Evolutionary conservation across 306 rosid genomes (phyloP).

Genomic region (Casuarina glauca): DNA sequence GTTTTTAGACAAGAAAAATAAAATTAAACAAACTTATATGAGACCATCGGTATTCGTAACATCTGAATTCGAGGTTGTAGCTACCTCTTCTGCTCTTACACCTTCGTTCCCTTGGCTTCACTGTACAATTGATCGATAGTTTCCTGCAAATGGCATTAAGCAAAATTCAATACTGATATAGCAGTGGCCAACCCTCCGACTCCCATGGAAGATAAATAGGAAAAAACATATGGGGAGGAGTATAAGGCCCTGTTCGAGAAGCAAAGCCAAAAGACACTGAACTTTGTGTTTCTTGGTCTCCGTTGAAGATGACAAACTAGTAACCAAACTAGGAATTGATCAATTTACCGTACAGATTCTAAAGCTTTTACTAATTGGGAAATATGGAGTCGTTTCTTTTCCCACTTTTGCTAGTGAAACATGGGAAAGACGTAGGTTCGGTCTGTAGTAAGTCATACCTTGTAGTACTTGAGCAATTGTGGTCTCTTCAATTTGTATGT

Average conservation of each 20-base stretch:
- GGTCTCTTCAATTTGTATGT: constrained; percentile 94
- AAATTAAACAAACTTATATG: constrained; percentile 1
- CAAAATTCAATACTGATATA: background rate
- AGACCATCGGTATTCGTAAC: constrained; percentile 12
- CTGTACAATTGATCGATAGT: constrained; percentile 56
- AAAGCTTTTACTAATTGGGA: background rate
- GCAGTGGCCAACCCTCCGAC: background rate
- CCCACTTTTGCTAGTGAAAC: background rate
- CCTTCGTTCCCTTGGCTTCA: constrained; percentile 57
- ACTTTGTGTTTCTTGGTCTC: background rate
- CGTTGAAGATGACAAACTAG: background rate
- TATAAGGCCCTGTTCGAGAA: background rate
- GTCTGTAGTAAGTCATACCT: constrained; percentile 39
- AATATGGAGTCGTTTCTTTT: background rate
- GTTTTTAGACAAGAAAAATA: background rate
- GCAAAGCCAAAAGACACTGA: background rate
- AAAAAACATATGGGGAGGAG: background rate
- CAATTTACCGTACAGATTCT: background rate
- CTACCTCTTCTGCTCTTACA: constrained; percentile 20
- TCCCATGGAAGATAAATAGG: background rate
- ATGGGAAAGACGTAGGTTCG: background rate
- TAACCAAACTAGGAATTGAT: background rate
- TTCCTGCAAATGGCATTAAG: constrained; percentile 47
- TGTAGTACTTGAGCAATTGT: constrained; percentile 63
- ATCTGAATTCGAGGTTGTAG: constrained; percentile 1